Percentiles rank a stretch among this genome's conserved stretches.
These are phyloP conservation scores for Pseudogymnoascus sp. DNA, from an alignment of 2,329 filamentous ascomycete genomes.

Conservation along the genomic window DNA sequence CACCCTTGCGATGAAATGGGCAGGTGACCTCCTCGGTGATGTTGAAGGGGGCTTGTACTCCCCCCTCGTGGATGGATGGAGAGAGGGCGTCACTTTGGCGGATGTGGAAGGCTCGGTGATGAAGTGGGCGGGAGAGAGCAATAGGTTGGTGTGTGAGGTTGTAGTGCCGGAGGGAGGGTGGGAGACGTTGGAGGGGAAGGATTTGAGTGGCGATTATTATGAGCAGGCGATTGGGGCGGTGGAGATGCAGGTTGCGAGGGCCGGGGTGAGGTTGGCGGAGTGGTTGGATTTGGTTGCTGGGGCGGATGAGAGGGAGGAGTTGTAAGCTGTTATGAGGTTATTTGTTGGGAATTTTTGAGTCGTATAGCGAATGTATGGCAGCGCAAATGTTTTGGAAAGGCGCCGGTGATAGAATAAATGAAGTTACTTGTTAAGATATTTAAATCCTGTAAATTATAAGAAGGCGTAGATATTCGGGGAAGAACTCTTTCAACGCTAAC, in stretches of 20 bases:
- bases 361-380: not conserved
- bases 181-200: constrained; percentile 46
- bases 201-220: constrained; percentile 57
- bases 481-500: not conserved
- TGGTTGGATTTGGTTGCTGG: constrained; percentile 57
- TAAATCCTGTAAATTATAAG: not conserved
- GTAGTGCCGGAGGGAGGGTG: constrained; percentile 54
- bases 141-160: constrained; percentile 50
- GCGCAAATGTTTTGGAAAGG: not conserved
- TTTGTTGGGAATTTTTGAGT: not conserved
- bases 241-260: constrained; percentile 58
- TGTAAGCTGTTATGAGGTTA: not conserved
- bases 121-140: constrained; percentile 55
- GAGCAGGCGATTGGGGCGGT: constrained; percentile 54
- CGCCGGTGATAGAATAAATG: not conserved
- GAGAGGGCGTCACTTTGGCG: constrained; percentile 46
- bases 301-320: constrained; percentile 16
- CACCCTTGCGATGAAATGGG: constrained; percentile 45
- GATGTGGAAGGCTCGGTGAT: constrained; percentile 49
- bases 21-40: constrained; percentile 43
- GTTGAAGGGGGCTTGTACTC: constrained; percentile 50
- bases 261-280: constrained; percentile 57
- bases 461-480: not conserved
- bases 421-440: not conserved
- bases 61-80: constrained; percentile 43